Percentiles rank a stretch among this genome's conserved stretches.
These are phyloP conservation scores for Diospyros lotus DNA, from an alignment of 148 eudicot genomes.

Conservation along the genomic window DNA sequence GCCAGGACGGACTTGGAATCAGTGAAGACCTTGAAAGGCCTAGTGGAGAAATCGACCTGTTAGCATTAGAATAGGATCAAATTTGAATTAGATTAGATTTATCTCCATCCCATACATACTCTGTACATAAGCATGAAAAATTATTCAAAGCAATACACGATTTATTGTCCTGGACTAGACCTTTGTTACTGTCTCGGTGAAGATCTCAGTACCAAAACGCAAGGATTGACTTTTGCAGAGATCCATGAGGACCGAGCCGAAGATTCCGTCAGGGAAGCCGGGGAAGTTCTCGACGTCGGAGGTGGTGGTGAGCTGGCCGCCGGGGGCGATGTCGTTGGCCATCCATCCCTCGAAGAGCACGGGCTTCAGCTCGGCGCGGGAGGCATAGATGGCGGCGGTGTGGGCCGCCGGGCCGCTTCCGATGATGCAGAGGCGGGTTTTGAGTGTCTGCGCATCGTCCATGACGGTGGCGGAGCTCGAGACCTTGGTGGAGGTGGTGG, in stretches of 20 bases:
- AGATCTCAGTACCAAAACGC: constrained; percentile 52
- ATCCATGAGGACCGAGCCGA: constrained; percentile 56
- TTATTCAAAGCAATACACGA: no score
- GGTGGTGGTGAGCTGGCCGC: constrained; percentile 92
- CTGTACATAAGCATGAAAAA: no score
- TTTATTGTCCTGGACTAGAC: no score
- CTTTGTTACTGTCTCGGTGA: constrained; percentile 56
- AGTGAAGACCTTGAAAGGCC: constrained; percentile 47
- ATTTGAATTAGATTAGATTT: no score
- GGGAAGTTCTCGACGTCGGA: constrained; percentile 90
- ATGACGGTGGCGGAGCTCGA: constrained; percentile 23
- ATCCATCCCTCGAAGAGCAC: constrained; percentile 82
- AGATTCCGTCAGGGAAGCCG: constrained; percentile 69
- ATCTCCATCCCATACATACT: no score
- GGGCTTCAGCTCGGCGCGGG: constrained; percentile 79
- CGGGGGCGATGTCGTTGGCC: constrained; percentile 92
- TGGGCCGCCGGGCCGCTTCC: constrained; percentile 94
- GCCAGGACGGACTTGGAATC: constrained; percentile 48
- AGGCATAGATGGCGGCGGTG: constrained; percentile 89
- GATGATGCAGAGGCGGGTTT: constrained; percentile 69
- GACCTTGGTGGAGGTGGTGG: constrained; percentile 18
- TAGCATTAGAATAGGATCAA: no score
- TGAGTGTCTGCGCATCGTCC: constrained; percentile 39
- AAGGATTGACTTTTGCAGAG: constrained; percentile 43
- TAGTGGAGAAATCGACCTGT: constrained; percentile 42